phyloP scores from a whole-genome alignment of 2,329 filamentous ascomycete genomes.

The Aureobasidium sp. region DNA sequence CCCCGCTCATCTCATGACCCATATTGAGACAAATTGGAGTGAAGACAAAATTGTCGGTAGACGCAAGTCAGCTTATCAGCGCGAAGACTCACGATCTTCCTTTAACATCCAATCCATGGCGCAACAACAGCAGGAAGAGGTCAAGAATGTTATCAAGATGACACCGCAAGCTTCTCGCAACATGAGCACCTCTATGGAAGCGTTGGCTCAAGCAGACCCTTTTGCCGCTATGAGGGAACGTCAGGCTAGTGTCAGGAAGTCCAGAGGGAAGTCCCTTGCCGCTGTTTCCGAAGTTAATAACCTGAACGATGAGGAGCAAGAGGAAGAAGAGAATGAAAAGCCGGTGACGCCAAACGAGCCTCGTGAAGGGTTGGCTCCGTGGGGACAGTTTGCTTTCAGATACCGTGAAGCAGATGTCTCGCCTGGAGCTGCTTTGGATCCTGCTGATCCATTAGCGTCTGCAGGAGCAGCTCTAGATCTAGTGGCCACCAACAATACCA shows the following conservation, averaged over 20 bases:
- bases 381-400: neutral
- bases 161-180: slow-evolving; percentile 1
- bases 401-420: neutral
- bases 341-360: neutral
- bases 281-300: neutral
- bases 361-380: neutral
- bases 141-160: slow-evolving; percentile 9
- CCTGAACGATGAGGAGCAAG: neutral
- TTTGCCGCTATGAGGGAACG: neutral
- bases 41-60: slow-evolving; percentile 12
- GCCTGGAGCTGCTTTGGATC: neutral
- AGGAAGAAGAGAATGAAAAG: neutral
- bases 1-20: slow-evolving; percentile 6
- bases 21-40: slow-evolving; percentile 6
- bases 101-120: slow-evolving; percentile 13
- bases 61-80: slow-evolving; percentile 7
- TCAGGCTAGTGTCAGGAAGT: neutral
- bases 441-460: neutral
- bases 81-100: neutral
- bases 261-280: neutral
- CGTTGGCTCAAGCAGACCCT: neutral
- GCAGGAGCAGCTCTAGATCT: neutral
- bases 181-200: neutral
- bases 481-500: neutral
- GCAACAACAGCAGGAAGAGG: slow-evolving; percentile 6